phyloP scores from a whole-genome alignment of 2,329 filamentous ascomycete genomes.

The Lachnellula cervina region DNA sequence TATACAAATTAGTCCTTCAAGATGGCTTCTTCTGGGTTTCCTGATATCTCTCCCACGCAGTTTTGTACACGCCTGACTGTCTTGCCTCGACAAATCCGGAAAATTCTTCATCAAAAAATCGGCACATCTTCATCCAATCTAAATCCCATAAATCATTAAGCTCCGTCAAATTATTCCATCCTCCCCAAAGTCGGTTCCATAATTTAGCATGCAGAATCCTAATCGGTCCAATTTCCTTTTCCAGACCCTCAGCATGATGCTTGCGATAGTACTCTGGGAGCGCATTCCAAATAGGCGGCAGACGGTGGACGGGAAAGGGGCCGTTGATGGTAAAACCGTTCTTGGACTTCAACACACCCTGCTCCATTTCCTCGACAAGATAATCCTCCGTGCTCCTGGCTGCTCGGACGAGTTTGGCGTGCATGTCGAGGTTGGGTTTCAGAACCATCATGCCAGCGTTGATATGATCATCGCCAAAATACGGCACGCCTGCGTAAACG shows the following conservation, averaged over 20 bases:
- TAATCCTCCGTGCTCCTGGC: constrained; percentile 5
- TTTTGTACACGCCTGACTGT: constrained; percentile 6
- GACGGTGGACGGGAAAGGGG: constrained; percentile 3
- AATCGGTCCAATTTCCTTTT: constrained; percentile 1
- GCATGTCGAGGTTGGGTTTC: constrained; percentile 8
- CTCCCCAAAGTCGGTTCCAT: constrained; percentile 7
- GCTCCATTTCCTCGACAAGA: constrained; percentile 2
- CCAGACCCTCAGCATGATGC: background rate
- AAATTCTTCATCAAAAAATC: constrained; percentile 7
- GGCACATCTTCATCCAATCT: constrained; percentile 11
- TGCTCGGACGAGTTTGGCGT: constrained; percentile 8
- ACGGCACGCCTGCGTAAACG: constrained; percentile 3
- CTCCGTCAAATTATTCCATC: constrained; percentile 2
- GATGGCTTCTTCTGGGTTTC: constrained; percentile 1
- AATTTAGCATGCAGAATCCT: constrained; percentile 6
- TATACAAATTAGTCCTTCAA: constrained; percentile 6
- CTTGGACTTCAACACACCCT: constrained; percentile 5
- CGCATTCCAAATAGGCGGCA: constrained; percentile 6
- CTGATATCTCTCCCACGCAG: constrained; percentile 1
- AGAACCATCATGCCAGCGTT: constrained; percentile 8
- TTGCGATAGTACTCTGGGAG: constrained; percentile 5
- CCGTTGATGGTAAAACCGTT: constrained; percentile 3
- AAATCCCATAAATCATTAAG: constrained; percentile 10
- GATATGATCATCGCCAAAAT: constrained; percentile 1
- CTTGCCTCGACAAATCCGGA: constrained; percentile 4